Conservation (phyloP, 2,329 filamentous ascomycete genomes). For the Aspergillus unguis region DNA sequence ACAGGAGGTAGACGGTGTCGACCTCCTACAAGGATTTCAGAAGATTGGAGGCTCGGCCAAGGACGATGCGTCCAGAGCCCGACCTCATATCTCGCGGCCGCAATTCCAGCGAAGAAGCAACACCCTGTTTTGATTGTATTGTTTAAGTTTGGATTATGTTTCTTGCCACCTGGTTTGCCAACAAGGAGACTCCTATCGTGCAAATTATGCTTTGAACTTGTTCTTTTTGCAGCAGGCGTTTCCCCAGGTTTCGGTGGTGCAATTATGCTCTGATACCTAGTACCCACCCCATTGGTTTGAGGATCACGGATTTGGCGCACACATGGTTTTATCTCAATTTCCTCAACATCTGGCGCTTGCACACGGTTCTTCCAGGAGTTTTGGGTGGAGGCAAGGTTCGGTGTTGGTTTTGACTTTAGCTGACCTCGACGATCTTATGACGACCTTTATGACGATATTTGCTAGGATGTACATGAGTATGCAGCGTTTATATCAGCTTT, state of each 20-base stretch:
- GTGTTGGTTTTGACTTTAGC: constrained; percentile 26
- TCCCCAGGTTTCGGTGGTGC: background rate
- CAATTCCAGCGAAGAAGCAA: constrained; percentile 34
- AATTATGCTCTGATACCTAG: constrained; percentile 2
- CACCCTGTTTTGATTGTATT: constrained; percentile 30
- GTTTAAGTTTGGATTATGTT: background rate
- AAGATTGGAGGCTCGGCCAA: constrained; percentile 43
- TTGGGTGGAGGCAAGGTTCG: constrained; percentile 21
- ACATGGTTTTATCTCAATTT: constrained; percentile 5
- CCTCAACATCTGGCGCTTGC: constrained; percentile 15
- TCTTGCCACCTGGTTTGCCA: background rate
- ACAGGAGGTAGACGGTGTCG: constrained; percentile 44
- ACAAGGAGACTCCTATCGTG: background rate
- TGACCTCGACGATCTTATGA: constrained; percentile 33
- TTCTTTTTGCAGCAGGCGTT: background rate
- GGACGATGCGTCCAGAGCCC: constrained; percentile 32
- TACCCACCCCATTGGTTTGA: background rate
- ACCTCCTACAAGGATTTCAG: constrained; percentile 47
- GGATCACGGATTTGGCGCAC: constrained; percentile 4
- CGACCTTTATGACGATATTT: constrained; percentile 37
- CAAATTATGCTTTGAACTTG: background rate
- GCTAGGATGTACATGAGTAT: constrained; percentile 41
- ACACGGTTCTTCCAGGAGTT: constrained; percentile 26
- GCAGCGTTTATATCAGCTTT: constrained; percentile 34
- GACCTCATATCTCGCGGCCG: constrained; percentile 29